These are phyloP conservation scores for Anthracocystis setariae DNA, from an alignment of 1,284 basidiomycete genomes.

Conservation along the genomic window DNA sequence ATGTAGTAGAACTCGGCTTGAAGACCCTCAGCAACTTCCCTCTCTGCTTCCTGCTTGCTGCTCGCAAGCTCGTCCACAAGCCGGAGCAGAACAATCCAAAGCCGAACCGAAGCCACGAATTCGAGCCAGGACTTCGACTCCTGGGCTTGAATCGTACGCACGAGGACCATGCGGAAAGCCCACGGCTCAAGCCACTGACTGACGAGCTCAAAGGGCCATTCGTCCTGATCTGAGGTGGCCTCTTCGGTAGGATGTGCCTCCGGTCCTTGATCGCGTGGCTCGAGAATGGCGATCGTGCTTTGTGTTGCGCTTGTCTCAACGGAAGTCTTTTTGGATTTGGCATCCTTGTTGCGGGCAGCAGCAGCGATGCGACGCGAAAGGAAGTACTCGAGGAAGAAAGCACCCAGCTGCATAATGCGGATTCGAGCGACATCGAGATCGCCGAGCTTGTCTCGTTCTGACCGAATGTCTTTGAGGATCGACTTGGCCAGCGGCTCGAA, in stretches of 20 bases:
- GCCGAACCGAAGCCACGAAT: slow-evolving; percentile 57
- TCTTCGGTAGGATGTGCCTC: not conserved
- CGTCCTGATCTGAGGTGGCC: slow-evolving; percentile 7
- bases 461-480: slow-evolving; percentile 63
- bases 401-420: slow-evolving; percentile 59
- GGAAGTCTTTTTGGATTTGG: slow-evolving; percentile 1
- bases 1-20: slow-evolving; percentile 65
- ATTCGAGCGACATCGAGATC: slow-evolving; percentile 62
- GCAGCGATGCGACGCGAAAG: slow-evolving; percentile 46
- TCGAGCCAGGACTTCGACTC: slow-evolving; percentile 63
- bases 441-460: slow-evolving; percentile 64
- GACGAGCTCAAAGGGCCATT: slow-evolving; percentile 57
- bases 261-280: slow-evolving; percentile 7
- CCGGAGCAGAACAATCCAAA: slow-evolving; percentile 64
- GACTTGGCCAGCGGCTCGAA: slow-evolving; percentile 59
- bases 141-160: slow-evolving; percentile 53
- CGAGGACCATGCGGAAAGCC: slow-evolving; percentile 62
- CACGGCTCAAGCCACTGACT: slow-evolving; percentile 63
- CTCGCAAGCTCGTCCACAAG: slow-evolving; percentile 59
- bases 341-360: slow-evolving; percentile 13
- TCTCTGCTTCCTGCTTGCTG: slow-evolving; percentile 47
- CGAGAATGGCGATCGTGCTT: slow-evolving; percentile 8
- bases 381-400: slow-evolving; percentile 66
- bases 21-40: slow-evolving; percentile 59
- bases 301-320: slow-evolving; percentile 12